Percentiles rank a stretch among this genome's conserved stretches.
These are phyloP conservation scores for Colletotrichum sp. DNA, from an alignment of 2,329 filamentous ascomycete species.

Conservation along the genomic window DNA sequence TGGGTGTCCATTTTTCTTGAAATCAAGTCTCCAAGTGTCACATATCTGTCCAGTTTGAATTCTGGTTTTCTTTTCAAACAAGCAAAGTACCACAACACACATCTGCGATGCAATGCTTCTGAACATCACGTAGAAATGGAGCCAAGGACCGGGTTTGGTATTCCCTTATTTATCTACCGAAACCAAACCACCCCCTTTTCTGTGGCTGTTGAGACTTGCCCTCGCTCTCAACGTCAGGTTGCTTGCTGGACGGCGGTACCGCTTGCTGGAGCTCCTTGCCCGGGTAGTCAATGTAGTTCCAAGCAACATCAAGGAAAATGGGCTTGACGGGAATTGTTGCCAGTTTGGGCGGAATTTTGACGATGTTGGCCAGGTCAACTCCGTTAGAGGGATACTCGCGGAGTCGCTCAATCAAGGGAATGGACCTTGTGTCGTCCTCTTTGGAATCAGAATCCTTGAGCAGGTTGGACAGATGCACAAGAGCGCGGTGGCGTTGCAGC, in stretches of 20 bases:
- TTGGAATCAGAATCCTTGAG: conserved; percentile 48
- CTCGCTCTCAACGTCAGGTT: conserved; percentile 16
- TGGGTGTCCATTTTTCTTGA: not conserved
- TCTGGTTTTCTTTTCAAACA: not conserved
- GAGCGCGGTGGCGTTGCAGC: conserved; percentile 80
- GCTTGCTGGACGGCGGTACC: conserved; percentile 21
- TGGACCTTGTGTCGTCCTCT: conserved; percentile 45
- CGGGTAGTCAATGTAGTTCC: conserved; percentile 96
- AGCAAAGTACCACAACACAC: not conserved
- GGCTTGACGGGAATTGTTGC: conserved; percentile 90
- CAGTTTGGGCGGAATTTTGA: conserved; percentile 85
- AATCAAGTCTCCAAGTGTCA: not conserved
- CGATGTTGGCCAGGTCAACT: conserved; percentile 79
- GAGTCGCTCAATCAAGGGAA: conserved; percentile 76
- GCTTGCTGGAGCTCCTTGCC: conserved; percentile 51
- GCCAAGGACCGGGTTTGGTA: not conserved
- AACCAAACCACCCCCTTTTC: conserved; percentile 82
- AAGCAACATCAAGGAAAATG: conserved; percentile 93
- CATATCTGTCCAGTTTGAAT: not conserved
- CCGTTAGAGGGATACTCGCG: conserved; percentile 74
- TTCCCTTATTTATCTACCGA: conserved; percentile 52
- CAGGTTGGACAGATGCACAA: conserved; percentile 81
- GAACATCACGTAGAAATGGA: not conserved
- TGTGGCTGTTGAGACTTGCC: conserved; percentile 48
- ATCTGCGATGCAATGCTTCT: not conserved